Base-by-base conservation (phyloP, 163 green algal genomes). In the Scenedesmus sp. region DNA sequence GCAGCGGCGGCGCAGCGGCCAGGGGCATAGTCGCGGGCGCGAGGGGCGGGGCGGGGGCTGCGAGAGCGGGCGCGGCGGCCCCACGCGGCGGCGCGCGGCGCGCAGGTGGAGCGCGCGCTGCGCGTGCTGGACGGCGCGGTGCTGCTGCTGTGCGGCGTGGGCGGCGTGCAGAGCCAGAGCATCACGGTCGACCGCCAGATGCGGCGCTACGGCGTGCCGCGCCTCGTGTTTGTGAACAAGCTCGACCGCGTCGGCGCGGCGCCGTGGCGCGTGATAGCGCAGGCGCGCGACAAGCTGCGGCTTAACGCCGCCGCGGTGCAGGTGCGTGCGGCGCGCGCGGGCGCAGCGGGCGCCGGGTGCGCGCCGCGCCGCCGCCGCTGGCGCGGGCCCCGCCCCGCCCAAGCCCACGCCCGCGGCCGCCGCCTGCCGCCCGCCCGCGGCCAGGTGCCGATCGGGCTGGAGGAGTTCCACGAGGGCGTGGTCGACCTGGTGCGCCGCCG, bases 101-200 rank as follows among this genome's bases (percentile, higher is more conserved):
- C 64, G 28, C 75, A 90, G 77, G 87, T 98, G 58, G 96, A 99
- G 86, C 89, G 96, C 15, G 92, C 96, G 6, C 87, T 99, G 83
- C 84, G 95, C 11, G 97, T 99, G 72, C 86, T 99, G 79, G 97
- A 99, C 80, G 97, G 97, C 22, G 97, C 97, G 0, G 88, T 99
- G 9, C 87, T 99, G 73, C 95, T 99, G 69, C 89, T 99, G 39
- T 98, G 95, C 77, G 81, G 78, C 28, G 90, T 97, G 33, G 91
- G 92, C 13, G 91, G 90, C 0, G 89, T 98, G 77, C 97, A 99
- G 89, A 94, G 84, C 64, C 97, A 99, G 87, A 93, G 80, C 60
- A 98, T 98, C 77, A 99, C 95, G 45, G 95, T 99, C 10, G 95
- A 98, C 78, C 80, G 93, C 11, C 96, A 99, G 85, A 99, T 99